These are phyloP conservation scores for Marasmius tenuissimus DNA, from an alignment of 1,284 basidiomycete species.

Conservation along the genomic window DNA sequence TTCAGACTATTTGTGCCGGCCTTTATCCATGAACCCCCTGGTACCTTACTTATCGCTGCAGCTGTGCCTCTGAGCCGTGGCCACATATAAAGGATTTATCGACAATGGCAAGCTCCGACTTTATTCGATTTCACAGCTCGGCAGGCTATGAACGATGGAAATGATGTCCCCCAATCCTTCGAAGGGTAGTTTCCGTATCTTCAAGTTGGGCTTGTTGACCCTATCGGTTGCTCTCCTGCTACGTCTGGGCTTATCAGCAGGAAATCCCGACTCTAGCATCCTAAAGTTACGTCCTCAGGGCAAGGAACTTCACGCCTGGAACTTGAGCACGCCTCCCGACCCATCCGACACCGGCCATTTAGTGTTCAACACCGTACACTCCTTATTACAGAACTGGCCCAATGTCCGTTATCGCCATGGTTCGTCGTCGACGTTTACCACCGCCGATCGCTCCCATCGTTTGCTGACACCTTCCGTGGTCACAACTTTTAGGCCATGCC, in stretches of 20 bases:
- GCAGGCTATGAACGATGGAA: background rate
- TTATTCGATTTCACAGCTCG: background rate
- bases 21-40: no score
- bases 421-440: constrained; percentile 9
- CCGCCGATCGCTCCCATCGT: background rate
- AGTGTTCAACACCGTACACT: constrained; percentile 32
- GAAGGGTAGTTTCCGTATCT: background rate
- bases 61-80: no score
- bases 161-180: background rate
- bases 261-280: background rate
- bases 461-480: background rate
- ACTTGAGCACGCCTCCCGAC: constrained; percentile 9
- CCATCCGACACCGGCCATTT: constrained; percentile 27
- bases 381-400: constrained; percentile 44
- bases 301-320: background rate
- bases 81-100: background rate
- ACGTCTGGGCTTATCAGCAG: background rate
- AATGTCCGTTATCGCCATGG: constrained; percentile 44
- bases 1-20: no score
- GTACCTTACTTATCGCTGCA: no score
- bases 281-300: background rate
- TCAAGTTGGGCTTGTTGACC: background rate
- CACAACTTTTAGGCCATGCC: constrained; percentile 34
- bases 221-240: background rate
- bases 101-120: background rate